These are phyloP conservation scores for Rasamsonia emersonii DNA, from an alignment of 2,329 filamentous ascomycete species.

Conservation along the genomic window DNA sequence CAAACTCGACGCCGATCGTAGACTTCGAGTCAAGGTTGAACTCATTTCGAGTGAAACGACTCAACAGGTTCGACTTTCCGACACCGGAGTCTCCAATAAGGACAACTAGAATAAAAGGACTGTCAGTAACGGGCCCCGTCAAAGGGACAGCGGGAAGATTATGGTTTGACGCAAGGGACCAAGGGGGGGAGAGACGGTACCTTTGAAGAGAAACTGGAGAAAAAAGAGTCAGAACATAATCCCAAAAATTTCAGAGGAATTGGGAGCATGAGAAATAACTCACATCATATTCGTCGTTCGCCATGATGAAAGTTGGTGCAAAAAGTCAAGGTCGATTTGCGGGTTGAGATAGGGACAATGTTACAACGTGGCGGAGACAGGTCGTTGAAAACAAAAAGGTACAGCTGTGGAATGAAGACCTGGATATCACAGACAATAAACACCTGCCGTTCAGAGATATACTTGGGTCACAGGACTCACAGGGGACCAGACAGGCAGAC, in stretches of 20 bases:
- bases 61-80: slow-evolving; percentile 99
- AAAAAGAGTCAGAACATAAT: slow-evolving; percentile 22
- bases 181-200: slow-evolving; percentile 40
- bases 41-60: slow-evolving; percentile 98
- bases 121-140: slow-evolving; percentile 4
- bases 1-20: slow-evolving; percentile 98
- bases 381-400: no score
- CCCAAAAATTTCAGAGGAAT: not conserved
- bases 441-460: no score
- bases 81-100: slow-evolving; percentile 98
- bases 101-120: slow-evolving; percentile 64
- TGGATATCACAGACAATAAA: no score
- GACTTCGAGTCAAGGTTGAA: slow-evolving; percentile 99
- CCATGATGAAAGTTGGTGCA: slow-evolving; percentile 59
- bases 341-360: slow-evolving; percentile 15
- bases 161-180: slow-evolving; percentile 12
- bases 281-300: slow-evolving; percentile 99
- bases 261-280: slow-evolving; percentile 34
- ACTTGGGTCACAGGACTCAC: no score
- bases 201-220: slow-evolving; percentile 94
- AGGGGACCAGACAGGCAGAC: no score
- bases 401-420: no score
- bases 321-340: slow-evolving; percentile 14
- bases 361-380: slow-evolving; percentile 14
- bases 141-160: slow-evolving; percentile 11